Conservation (phyloP, 2,329 filamentous ascomycete species). For the Aspergillus amoenus region DNA sequence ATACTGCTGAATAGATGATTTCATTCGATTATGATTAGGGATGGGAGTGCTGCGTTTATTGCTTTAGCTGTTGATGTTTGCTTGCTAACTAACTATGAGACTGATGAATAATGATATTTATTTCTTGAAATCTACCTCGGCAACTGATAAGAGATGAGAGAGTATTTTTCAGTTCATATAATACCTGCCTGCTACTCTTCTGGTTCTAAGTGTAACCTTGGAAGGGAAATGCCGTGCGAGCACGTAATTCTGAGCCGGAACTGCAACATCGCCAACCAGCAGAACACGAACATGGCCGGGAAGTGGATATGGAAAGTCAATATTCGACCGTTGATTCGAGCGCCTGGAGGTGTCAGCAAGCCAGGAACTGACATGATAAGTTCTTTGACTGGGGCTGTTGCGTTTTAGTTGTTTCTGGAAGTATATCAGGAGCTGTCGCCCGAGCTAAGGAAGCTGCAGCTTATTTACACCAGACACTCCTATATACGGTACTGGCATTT, state of each 20-base stretch:
- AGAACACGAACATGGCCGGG: not conserved
- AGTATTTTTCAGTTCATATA: not conserved
- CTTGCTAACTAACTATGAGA: no score
- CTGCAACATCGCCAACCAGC: constrained; percentile 24
- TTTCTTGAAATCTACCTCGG: no score
- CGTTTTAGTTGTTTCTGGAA: not conserved
- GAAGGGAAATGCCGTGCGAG: constrained; percentile 27
- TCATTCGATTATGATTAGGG: no score
- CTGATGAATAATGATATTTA: no score
- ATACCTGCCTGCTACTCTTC: no score
- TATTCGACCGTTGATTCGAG: not conserved
- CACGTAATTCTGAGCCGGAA: constrained; percentile 30
- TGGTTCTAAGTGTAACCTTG: not conserved
- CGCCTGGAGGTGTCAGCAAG: not conserved
- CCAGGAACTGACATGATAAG: not conserved
- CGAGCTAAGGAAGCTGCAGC: not conserved
- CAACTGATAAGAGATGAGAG: no score
- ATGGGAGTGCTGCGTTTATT: no score
- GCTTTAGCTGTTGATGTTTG: no score
- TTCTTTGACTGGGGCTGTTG: not conserved
- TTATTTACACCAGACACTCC: not conserved
- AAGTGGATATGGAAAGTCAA: not conserved
- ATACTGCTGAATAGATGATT: constrained; percentile 7
- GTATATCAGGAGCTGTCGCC: not conserved
- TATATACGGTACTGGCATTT: no score